Base-by-base conservation (phyloP, 495 filamentous ascomycete genomes). In the Podospora tetraspora region DNA sequence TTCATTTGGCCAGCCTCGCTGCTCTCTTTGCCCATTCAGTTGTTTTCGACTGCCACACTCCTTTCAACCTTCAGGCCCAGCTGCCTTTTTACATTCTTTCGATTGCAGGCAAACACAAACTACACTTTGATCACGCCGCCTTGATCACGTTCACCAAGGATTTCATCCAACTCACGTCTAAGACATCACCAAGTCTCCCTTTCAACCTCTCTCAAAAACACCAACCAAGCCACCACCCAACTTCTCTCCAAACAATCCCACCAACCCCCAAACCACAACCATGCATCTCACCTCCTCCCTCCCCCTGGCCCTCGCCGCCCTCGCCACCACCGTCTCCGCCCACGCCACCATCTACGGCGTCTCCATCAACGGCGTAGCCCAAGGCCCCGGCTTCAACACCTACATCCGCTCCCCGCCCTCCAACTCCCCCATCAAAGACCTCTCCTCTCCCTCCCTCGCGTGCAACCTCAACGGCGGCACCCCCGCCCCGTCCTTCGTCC, bases 361-460 rank as follows among this genome's bases (percentile, higher is more conserved):
- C 34, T 80, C 64, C 62, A 79, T 84, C 68, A 81, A 86, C 72
- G 82, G 75, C 66, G 76, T 76, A 19, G 76, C 81, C 72, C 83
- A 84, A 66, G 82, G 83, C 60, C 70, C 72, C 59, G 78, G 79
- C 34, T 70, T 76, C 61, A 73, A 68, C 30, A 70, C 69, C 56
- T 82, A 83, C 73, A 80, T 84, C 73, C 79, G 83, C n/a, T 73
- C 70, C 7, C 80, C 83, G n/a, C 72, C 78, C 57, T 80, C 75
- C 79, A 86, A 84, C 76, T 73, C 72, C 77, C 84, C 84, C n/a
- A 75, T 85, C 68, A 84, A 82, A 70, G 80, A 84, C 71, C 74
- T 86, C 27, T 72, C 71, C 32, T 78, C 68, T 60, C 56, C 72
- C n/a, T 64, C 69, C 57, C 80, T 86, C 66, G 81, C 74, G 34